Evolutionary conservation across 2,329 filamentous ascomycete genomes (phyloP).

Genomic region (Hymenoscyphus scutula): DNA sequence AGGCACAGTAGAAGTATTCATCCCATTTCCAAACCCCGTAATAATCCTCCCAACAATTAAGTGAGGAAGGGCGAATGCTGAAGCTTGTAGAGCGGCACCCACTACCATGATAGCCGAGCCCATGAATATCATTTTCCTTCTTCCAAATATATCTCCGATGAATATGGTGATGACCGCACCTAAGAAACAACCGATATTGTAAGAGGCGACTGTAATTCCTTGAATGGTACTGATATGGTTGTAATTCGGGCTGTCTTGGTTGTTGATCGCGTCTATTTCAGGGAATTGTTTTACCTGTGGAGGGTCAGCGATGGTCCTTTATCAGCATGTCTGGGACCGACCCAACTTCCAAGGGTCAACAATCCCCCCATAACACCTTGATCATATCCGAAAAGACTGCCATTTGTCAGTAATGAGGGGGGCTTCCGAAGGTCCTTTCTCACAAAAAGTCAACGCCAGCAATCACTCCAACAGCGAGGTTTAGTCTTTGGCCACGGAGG

Average conservation of each 20-base stretch:
- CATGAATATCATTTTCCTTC: constrained; percentile 54
- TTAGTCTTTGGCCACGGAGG: constrained; percentile 62
- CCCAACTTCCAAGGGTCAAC: constrained; percentile 45
- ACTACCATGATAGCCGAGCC: constrained; percentile 58
- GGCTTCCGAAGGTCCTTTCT: constrained; percentile 40
- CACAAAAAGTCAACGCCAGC: constrained; percentile 70
- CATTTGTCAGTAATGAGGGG: background rate
- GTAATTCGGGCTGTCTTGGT: constrained; percentile 23
- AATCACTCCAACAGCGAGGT: constrained; percentile 67
- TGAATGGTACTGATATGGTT: constrained; percentile 33
- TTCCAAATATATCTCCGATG: constrained; percentile 56
- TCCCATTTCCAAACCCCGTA: constrained; percentile 51
- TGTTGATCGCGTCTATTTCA: constrained; percentile 46
- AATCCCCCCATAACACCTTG: constrained; percentile 48
- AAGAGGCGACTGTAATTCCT: constrained; percentile 53
- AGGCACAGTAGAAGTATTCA: constrained; percentile 49
- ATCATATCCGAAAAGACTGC: constrained; percentile 46
- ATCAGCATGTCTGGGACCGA: background rate
- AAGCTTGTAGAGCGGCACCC: constrained; percentile 47
- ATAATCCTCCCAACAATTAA: constrained; percentile 53
- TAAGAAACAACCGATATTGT: constrained; percentile 58
- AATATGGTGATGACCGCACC: constrained; percentile 47
- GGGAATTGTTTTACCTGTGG: constrained; percentile 48
- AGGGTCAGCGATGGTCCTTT: background rate
- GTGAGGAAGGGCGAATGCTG: constrained; percentile 47